phyloP scores from a whole-genome alignment of 2,329 filamentous ascomycete species.

The Cladophialophora immunda region DNA sequence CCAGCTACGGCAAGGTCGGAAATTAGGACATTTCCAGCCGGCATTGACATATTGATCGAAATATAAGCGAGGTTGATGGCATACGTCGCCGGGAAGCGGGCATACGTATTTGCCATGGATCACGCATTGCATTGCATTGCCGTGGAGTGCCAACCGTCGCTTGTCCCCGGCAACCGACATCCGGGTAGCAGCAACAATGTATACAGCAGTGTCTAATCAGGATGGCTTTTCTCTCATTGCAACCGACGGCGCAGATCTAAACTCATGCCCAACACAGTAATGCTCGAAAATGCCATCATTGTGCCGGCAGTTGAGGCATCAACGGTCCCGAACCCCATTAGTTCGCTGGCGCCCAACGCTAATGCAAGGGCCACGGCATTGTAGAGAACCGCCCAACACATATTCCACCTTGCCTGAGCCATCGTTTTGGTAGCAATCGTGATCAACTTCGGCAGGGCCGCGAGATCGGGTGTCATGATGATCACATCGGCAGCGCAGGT shows the following conservation, averaged over 20 bases:
- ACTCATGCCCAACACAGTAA: conserved; percentile 23
- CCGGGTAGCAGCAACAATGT: not conserved
- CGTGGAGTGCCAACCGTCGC: not conserved
- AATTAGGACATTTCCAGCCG: not conserved
- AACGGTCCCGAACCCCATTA: conserved; percentile 10
- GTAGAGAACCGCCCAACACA: conserved; percentile 74
- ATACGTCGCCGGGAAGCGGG: too few species aligned
- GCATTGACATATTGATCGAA: not conserved
- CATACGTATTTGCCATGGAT: not conserved
- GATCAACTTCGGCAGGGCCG: conserved; percentile 66
- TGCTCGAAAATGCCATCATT: conserved; percentile 35
- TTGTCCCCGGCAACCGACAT: not conserved
- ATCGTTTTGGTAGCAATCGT: conserved; percentile 58
- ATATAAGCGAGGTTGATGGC: not conserved
- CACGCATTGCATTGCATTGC: not conserved
- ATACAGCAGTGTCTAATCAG: too few species aligned
- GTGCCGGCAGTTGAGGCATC: conserved; percentile 30
- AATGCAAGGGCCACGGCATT: conserved; percentile 73
- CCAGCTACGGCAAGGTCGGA: not conserved
- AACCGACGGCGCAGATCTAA: conserved; percentile 23
- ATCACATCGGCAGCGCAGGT: conserved; percentile 73
- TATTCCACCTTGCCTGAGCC: conserved; percentile 69
- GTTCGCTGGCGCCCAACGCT: conserved; percentile 62
- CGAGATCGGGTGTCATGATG: conserved; percentile 66
- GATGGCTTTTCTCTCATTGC: not conserved